Percentiles rank a stretch among this genome's conserved stretches.
Conservation (phyloP, 2,329 filamentous ascomycete species). For the Zymoseptoria pseudotritici region DNA sequence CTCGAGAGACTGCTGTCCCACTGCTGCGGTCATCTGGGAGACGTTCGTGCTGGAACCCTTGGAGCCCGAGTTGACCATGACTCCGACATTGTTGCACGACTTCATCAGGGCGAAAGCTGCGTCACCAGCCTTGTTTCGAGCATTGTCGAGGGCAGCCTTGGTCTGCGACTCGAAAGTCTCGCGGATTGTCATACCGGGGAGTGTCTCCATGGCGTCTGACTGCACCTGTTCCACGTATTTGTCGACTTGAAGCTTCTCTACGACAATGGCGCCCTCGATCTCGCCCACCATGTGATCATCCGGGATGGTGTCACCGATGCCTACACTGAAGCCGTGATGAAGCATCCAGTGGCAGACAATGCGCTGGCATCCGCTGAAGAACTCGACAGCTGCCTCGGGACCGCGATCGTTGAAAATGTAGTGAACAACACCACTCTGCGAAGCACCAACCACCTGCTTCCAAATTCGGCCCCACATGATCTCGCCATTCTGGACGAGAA, state of each 20-base stretch:
- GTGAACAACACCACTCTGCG: slow-evolving; percentile 84
- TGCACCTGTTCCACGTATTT: slow-evolving; percentile 70
- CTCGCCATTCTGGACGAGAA: slow-evolving; percentile 79
- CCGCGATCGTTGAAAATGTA: slow-evolving; percentile 95
- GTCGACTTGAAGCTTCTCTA: slow-evolving; percentile 74
- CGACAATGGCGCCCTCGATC: slow-evolving; percentile 73
- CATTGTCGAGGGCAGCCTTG: slow-evolving; percentile 85
- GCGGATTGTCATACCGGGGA: slow-evolving; percentile 96
- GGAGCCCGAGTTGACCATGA: slow-evolving; percentile 93
- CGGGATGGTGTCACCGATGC: slow-evolving; percentile 96
- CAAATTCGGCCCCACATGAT: slow-evolving; percentile 83
- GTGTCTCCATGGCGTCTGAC: slow-evolving; percentile 77
- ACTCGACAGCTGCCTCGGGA: slow-evolving; percentile 75
- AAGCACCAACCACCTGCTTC: slow-evolving; percentile 91
- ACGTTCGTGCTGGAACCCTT: slow-evolving; percentile 99
- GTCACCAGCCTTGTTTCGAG: slow-evolving; percentile 93
- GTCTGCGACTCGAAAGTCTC: slow-evolving; percentile 98
- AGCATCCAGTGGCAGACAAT: slow-evolving; percentile 97
- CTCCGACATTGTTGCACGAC: slow-evolving; percentile 91
- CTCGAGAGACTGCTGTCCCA: slow-evolving; percentile 96
- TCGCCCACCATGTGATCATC: slow-evolving; percentile 75
- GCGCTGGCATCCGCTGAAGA: slow-evolving; percentile 91
- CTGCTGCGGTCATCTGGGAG: slow-evolving; percentile 96
- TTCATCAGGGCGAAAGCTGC: slow-evolving; percentile 87
- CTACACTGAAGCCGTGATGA: slow-evolving; percentile 94